These are phyloP conservation scores for Quercus agrifolia DNA, from an alignment of 306 rosid genomes.

Conservation along the genomic window DNA sequence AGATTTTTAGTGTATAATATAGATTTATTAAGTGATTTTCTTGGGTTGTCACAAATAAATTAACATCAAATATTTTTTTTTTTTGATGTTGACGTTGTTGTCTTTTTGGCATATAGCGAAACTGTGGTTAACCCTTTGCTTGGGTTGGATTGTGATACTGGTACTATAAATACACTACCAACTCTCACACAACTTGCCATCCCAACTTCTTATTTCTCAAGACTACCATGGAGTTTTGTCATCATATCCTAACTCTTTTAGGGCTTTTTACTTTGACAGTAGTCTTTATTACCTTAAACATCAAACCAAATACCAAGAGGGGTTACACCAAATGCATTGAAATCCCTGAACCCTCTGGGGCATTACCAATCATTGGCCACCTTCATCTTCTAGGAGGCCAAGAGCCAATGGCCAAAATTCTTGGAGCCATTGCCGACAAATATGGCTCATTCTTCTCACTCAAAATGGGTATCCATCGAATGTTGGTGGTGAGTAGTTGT, in stretches of 20 bases:
- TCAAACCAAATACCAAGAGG: not conserved
- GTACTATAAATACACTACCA: not conserved
- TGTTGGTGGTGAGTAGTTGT: conserved; percentile 26
- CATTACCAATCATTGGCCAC: conserved; percentile 44
- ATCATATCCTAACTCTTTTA: not conserved
- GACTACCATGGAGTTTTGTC: not conserved
- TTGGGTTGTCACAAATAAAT: no score
- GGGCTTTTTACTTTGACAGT: not conserved
- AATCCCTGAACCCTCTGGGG: conserved; percentile 26
- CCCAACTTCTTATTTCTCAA: not conserved
- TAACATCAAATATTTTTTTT: no score
- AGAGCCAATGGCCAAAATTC: conserved; percentile 23
- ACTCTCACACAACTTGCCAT: not conserved
- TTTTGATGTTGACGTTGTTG: no score
- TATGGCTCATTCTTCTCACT: conserved; percentile 36
- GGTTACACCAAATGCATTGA: not conserved
- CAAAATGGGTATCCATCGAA: conserved; percentile 26
- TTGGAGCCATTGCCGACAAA: conserved; percentile 31
- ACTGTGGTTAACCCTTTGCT: no score
- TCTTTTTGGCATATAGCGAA: no score
- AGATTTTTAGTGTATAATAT: no score
- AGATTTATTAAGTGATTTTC: no score
- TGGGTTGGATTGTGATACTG: no score
- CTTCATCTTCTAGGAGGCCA: conserved; percentile 29
- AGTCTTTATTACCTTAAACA: not conserved